Evolutionary conservation across 75 land plant species (phyloP), one percentile per base, ranked within the genome.

Genomic region (Adiantum capillusveneris): DNA sequence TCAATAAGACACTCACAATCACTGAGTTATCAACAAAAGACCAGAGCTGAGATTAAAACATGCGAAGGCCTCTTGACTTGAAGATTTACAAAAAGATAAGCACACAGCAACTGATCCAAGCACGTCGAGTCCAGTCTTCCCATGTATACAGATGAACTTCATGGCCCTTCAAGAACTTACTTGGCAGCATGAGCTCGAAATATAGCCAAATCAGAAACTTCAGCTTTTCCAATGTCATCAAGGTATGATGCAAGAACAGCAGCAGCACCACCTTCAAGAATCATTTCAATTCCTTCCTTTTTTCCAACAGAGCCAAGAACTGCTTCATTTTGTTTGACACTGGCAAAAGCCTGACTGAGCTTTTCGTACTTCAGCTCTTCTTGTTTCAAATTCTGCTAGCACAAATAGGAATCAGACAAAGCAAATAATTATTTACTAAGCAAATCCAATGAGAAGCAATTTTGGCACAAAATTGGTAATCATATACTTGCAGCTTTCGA

Each of bases 181-280:
- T 59, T 75, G 51, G 63, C 56, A 22, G 69, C 66, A 65, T 75
- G 78, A 12, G 68, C 56, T 22, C 66, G 66, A 49, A 39, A 75
- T 36, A 75, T 75, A 2, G 64, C 75, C 26, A 63, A 65, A 64
- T 71, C 69, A 31, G 78, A 64, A 9, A 75, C 59, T 7, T 56
- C 51, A 21, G 56, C 58, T 22, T 68, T 57, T 22, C 36, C 50
- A 25, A 72, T 63, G 20, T 52, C 31, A 54, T 71, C 75, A 17
- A 75, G 48, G 9, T 54, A 25, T 59, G 75, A 65, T 51, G 75
- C 78, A 19, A 76, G 55, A 44, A 66, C 54, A 44, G 73, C 79
- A 34, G 64, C 51, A 56, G 69, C 52, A 60, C 58, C 61, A 22
- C 28, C 65, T 42, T 49, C 36, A 44, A 72, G 37, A 11, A 76